Base-by-base conservation (phyloP, 805 yeast genomes). In the Kazachstania martiniae region DNA sequence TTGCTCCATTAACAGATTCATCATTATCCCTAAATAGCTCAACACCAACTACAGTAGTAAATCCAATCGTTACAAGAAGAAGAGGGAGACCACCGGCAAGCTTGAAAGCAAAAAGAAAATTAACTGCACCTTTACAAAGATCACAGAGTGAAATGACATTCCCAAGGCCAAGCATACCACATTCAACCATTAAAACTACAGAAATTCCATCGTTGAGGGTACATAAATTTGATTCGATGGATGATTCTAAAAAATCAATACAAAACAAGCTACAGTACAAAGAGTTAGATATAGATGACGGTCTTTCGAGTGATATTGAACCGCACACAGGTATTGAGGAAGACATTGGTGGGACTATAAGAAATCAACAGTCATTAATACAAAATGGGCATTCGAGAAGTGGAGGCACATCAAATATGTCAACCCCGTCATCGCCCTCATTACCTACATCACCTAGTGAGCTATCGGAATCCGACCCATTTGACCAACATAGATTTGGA, bases 261-360 rank as follows among this genome's bases (percentile, higher is more conserved):
- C 36, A 32, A 21, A 27, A 29, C 19, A 25, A 39, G 13, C 36
- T 44, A 4, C 44, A 49, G 27, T 55, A 49, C 28, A 52, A 51
- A 36, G 60, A 55, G 28, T 29, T 56, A 12, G 55, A 56, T 29
- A 43, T 56, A 6, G 58, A 56, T 24, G 62, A 56, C 39, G 62
- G 59, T 3, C 35, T 58, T n/a, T 53, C 60, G 2, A 56, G 60
- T 36, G 63, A 56, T 35, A 48, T 52, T 16, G 63, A 58, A 31
- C 60, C 53, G 10, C 21, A 19, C 21, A 19, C 21, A 19, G 10
- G 10, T 10, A n/a, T n/a, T n/a, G n/a, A n/a, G n/a, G n/a, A n/a
- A n/a, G n/a, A n/a, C n/a, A n/a, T n/a, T n/a, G 25, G 25, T 9
- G n/a, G n/a, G 8, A 8, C 8, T n/a, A 7, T 9, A 8, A 23